A percentile compares a stretch with the other conserved stretches of the same genome.
phyloP scores from a whole-genome alignment of 2,329 filamentous ascomycete species.

The Fusarium sp. region DNA sequence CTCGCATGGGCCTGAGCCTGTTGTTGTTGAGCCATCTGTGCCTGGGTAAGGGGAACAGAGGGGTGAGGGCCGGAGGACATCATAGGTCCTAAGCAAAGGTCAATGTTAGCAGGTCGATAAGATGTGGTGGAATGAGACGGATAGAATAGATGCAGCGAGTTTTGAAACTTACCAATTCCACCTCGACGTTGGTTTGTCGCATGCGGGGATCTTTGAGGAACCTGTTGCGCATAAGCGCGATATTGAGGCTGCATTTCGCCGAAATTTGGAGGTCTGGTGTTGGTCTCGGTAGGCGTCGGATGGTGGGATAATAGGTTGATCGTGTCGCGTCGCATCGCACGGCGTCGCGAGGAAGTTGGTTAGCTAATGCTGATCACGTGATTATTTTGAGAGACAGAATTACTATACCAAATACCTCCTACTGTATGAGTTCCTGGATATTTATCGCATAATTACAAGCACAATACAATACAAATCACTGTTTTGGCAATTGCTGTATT shows the following conservation, averaged over 20 bases:
- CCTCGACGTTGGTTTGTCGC: slow-evolving; percentile 61
- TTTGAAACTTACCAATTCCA: slow-evolving; percentile 61
- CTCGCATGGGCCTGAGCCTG: slow-evolving; percentile 65
- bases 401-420: background rate
- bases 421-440: background rate
- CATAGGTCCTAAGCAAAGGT: slow-evolving; percentile 59
- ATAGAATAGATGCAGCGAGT: background rate
- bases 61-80: slow-evolving; percentile 66
- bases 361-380: slow-evolving; percentile 41
- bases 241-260: slow-evolving; percentile 64
- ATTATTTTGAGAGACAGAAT: background rate
- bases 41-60: slow-evolving; percentile 63
- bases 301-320: slow-evolving; percentile 31
- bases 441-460: background rate
- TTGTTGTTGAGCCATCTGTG: slow-evolving; percentile 65
- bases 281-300: slow-evolving; percentile 22
- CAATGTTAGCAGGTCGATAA: slow-evolving; percentile 19
- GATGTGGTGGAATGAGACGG: background rate
- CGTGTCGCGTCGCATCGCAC: slow-evolving; percentile 47
- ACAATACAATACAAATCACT: background rate
- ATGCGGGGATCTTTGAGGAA: slow-evolving; percentile 62
- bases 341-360: slow-evolving; percentile 34
- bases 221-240: slow-evolving; percentile 63
- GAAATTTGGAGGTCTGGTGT: slow-evolving; percentile 11
- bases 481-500: background rate